Evolutionary conservation across 2,329 filamentous ascomycete genomes (phyloP).

Genomic region (Aureobasidium pullulans): DNA sequence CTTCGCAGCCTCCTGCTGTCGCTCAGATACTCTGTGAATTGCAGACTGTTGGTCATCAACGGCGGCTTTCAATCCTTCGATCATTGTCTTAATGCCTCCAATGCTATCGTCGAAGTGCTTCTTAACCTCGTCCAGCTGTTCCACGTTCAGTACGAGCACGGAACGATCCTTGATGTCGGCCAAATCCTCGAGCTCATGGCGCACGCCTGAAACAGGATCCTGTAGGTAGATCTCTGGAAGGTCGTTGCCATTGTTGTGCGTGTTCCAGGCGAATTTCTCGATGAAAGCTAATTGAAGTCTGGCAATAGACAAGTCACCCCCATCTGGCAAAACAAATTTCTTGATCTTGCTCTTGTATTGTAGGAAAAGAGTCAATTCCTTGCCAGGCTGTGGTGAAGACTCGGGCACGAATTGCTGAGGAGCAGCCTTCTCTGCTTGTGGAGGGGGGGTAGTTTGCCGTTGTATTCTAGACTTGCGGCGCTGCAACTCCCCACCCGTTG

Average conservation of each 20-base stretch:
- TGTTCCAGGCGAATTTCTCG: constrained; percentile 99
- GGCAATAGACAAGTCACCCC: constrained; percentile 77
- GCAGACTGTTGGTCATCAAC: constrained; percentile 76
- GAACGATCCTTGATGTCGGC: constrained; percentile 89
- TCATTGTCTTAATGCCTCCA: constrained; percentile 66
- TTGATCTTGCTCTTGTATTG: constrained; percentile 97
- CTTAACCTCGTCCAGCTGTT: constrained; percentile 91
- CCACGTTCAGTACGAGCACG: constrained; percentile 89
- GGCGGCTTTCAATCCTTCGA: constrained; percentile 79
- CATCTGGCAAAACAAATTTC: constrained; percentile 84
- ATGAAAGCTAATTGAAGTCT: constrained; percentile 92
- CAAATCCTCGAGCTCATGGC: constrained; percentile 91
- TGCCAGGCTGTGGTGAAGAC: constrained; percentile 63
- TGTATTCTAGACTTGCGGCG: constrained; percentile 10
- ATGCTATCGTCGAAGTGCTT: constrained; percentile 91
- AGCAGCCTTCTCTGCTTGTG: constrained; percentile 1
- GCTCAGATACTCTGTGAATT: constrained; percentile 79
- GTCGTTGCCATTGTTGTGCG: constrained; percentile 85
- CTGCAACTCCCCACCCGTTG: background rate
- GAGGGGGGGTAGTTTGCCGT: background rate
- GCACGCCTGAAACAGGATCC: constrained; percentile 89
- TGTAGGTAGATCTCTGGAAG: constrained; percentile 97
- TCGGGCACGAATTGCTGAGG: constrained; percentile 38
- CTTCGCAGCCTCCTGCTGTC: constrained; percentile 81
- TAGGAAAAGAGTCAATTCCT: constrained; percentile 86